phyloP scores from a whole-genome alignment of 169 alveolate species.

The Plasmodium cynomolgi region DNA sequence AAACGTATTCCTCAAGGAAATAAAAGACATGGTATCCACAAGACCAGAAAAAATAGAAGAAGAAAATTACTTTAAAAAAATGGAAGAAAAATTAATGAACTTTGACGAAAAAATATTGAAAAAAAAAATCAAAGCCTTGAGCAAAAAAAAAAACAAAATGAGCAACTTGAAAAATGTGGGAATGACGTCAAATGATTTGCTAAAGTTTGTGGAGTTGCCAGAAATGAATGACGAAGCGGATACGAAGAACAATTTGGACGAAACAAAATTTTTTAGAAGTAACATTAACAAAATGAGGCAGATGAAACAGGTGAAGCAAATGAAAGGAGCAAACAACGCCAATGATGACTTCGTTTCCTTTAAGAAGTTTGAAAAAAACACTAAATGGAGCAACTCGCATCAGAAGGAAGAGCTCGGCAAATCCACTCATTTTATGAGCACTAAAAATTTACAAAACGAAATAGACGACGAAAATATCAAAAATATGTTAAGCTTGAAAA shows the following conservation, averaged over 20 bases:
- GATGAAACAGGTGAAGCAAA: conserved; percentile 48
- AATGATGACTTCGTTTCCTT: conserved; percentile 72
- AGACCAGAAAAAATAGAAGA: conserved; percentile 78
- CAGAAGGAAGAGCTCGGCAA: conserved; percentile 24
- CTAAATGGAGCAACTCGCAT: conserved; percentile 14
- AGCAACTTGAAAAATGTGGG: conserved; percentile 72
- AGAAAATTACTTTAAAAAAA: conserved; percentile 77
- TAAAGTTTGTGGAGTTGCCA: conserved; percentile 73
- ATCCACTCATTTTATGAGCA: conserved; percentile 27
- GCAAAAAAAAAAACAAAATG: conserved; percentile 47
- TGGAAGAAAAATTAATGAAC: conserved; percentile 70
- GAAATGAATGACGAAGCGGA: conserved; percentile 59
- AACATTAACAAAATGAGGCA: conserved; percentile 69
- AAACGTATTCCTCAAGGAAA: conserved; percentile 58
- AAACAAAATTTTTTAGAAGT: conserved; percentile 63
- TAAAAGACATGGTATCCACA: conserved; percentile 65
- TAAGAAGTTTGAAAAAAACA: conserved; percentile 74
- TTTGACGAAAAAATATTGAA: conserved; percentile 70
- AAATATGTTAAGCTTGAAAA: conserved; percentile 69
- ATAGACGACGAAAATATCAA: conserved; percentile 73
- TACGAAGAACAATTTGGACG: conserved; percentile 11
- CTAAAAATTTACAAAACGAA: conserved; percentile 10
- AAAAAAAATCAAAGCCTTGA: conserved; percentile 45
- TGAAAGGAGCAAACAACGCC: conserved; percentile 18
- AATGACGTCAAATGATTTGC: conserved; percentile 71